Percentiles rank a stretch among this genome's conserved stretches.
phyloP scores from a whole-genome alignment of 192 early-diverging fungal species.

The Dissophora ornata region DNA sequence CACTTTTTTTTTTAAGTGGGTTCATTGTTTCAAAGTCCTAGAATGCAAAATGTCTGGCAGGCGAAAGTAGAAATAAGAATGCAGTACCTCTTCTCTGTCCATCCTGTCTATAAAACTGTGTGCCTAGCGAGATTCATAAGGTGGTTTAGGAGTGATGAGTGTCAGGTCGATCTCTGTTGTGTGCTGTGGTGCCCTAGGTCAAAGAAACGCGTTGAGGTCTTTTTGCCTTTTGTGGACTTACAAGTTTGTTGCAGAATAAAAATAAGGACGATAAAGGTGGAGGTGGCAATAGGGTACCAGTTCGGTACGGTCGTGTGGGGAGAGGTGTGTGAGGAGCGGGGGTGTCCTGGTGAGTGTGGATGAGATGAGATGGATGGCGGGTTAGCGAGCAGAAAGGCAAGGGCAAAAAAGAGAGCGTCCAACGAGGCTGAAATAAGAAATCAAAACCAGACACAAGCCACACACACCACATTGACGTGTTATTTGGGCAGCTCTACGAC shows the following conservation, averaged over 20 bases:
- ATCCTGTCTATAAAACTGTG: background rate
- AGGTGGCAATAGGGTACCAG: too few species aligned
- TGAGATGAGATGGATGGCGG: conserved; percentile 17
- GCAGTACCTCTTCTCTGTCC: conserved; percentile 25
- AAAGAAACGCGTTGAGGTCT: background rate
- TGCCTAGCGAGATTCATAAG: background rate
- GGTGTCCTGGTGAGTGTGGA: background rate
- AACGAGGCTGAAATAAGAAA: conserved; percentile 4
- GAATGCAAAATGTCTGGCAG: too few species aligned
- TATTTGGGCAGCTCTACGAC: too few species aligned
- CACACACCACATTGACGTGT: too few species aligned
- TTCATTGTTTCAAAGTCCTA: too few species aligned
- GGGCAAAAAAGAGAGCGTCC: background rate
- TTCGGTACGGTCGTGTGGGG: background rate
- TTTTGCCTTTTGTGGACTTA: background rate
- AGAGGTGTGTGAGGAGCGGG: background rate
- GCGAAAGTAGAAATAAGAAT: background rate
- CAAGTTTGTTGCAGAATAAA: background rate
- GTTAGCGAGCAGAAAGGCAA: background rate
- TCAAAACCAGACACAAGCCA: background rate
- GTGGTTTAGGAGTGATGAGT: background rate
- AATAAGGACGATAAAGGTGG: background rate
- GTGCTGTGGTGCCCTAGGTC: background rate
- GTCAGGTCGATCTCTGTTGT: background rate
- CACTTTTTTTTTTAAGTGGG: background rate